phyloP scores from a whole-genome alignment of 1,284 basidiomycete species.

The Neotropicomus parvogracilis region DNA sequence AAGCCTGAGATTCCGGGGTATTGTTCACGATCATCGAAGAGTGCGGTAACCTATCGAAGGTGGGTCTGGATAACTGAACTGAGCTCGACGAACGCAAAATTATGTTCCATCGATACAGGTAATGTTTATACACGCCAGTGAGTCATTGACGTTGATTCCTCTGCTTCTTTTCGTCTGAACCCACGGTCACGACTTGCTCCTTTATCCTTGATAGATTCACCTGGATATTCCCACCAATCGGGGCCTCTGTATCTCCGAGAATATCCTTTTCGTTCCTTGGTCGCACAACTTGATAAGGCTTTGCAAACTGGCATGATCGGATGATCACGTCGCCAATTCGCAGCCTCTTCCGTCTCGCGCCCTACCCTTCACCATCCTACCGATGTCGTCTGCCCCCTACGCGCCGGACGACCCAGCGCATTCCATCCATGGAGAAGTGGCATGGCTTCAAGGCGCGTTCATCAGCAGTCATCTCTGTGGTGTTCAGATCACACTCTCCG shows the following conservation, averaged over 20 bases:
- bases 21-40: background rate
- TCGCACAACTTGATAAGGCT: slow-evolving; percentile 10
- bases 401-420: slow-evolving; percentile 4
- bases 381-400: slow-evolving; percentile 12
- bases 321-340: slow-evolving; percentile 7
- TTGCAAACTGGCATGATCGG: background rate
- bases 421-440: slow-evolving; percentile 11
- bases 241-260: slow-evolving; percentile 12
- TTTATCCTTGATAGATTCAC: background rate
- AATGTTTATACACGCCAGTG: background rate
- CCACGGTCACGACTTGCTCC: background rate
- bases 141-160: background rate
- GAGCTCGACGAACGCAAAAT: background rate
- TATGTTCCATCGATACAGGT: background rate
- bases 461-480: slow-evolving; percentile 23
- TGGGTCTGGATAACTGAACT: background rate
- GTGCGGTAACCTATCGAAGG: background rate
- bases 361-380: background rate
- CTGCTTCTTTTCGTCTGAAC: background rate
- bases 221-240: slow-evolving; percentile 9
- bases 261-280: background rate
- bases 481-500: slow-evolving; percentile 22
- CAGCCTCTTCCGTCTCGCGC: slow-evolving; percentile 2
- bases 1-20: slow-evolving; percentile 17
- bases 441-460: slow-evolving; percentile 28